Evolutionary conservation across 495 filamentous ascomycete genomes (phyloP).

Genomic region (Massariosphaeria phaeospora): DNA sequence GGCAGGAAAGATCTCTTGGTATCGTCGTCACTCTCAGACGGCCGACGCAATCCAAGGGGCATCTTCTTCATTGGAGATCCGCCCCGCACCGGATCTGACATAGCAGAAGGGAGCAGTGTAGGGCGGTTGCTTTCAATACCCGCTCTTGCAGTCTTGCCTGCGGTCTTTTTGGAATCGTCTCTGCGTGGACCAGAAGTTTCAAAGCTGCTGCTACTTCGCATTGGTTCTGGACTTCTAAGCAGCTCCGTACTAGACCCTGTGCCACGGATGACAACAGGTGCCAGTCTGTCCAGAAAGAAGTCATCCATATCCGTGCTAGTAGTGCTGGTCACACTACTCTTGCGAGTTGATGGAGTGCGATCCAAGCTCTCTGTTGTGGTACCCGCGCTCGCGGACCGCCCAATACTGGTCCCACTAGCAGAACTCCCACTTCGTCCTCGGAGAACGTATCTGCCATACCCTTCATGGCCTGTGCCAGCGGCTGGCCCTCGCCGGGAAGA

Average conservation of each 20-base stretch:
- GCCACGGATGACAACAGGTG: conserved; percentile 82
- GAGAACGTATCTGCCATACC: conserved; percentile 72
- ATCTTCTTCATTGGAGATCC: conserved; percentile 25
- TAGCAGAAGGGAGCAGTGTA: conserved; percentile 38
- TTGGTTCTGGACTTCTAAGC: conserved; percentile 26
- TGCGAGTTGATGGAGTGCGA: conserved; percentile 43
- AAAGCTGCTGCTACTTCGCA: conserved; percentile 28
- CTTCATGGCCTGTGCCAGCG: conserved; percentile 94
- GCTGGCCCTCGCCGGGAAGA: conserved; percentile 68
- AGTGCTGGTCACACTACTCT: conserved; percentile 51
- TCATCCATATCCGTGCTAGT: conserved; percentile 58
- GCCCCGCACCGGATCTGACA: conserved; percentile 29
- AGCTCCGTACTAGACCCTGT: conserved; percentile 54
- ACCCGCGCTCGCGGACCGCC: conserved; percentile 54
- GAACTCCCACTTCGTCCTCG: conserved; percentile 58
- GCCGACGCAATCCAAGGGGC: conserved; percentile 18
- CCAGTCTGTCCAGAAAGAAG: conserved; percentile 70
- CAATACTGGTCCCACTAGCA: conserved; percentile 44
- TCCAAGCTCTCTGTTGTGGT: conserved; percentile 47
- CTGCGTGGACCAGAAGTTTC: conserved; percentile 32
- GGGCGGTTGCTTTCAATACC: conserved; percentile 17
- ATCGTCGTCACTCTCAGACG: conserved; percentile 36
- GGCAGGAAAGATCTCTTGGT: conserved; percentile 28
- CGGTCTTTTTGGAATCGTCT: conserved; percentile 20
- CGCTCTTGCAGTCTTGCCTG: conserved; percentile 8